Evolutionary conservation across 2,329 filamentous ascomycete species (phyloP), one percentile per base, ranked within the genome.

Genomic region (Fusarium agapanthi): DNA sequence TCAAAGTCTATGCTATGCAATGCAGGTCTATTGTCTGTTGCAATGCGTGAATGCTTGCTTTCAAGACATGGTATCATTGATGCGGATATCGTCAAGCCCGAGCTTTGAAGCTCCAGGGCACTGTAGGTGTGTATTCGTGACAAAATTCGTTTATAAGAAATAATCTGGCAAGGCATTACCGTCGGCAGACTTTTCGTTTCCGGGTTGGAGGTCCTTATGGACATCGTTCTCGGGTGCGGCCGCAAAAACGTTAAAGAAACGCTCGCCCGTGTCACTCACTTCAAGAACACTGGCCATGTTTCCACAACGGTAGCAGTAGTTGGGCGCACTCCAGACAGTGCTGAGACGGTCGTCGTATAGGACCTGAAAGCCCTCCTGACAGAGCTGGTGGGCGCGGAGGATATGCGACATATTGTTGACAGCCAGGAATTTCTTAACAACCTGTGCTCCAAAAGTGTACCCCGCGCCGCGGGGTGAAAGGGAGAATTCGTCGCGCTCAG

Each of bases 391-490:
- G n/a, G 96, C 96, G 30, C 96, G 93, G 63, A 99, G 87, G 73
- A 99, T 99, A 82, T 99, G 96, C 37, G 92, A 95, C 95, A 99
- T 98, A 81, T 90, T 92, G 83, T 99, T 99, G 77, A 99, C 95
- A 76, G 96, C 94, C 37, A 99, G 86, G 82, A 99, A 99, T 83
- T 99, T 99, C 84, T 95, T 97, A 57, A 99, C 96, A 22, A 99
- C 96, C 82, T 98, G 96, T 12, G 95, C 95, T 62, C 96, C 96
- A 80, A 99, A 99, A 0, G 95, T 98, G 82, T 99, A 99, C 30
- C 96, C 96, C 26, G 96, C 96, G 47, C 96, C 96, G 70, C 96
- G 89, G 6, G 96, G 96, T 13, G 93, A 97, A 22, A 99, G 88
- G 12, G 93, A 97, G 83, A 99, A 99, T 82, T 99, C 96, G 83